Evolutionary conservation across 257 asterid species (phyloP).

Genomic region (Przewalskia tangutica): DNA sequence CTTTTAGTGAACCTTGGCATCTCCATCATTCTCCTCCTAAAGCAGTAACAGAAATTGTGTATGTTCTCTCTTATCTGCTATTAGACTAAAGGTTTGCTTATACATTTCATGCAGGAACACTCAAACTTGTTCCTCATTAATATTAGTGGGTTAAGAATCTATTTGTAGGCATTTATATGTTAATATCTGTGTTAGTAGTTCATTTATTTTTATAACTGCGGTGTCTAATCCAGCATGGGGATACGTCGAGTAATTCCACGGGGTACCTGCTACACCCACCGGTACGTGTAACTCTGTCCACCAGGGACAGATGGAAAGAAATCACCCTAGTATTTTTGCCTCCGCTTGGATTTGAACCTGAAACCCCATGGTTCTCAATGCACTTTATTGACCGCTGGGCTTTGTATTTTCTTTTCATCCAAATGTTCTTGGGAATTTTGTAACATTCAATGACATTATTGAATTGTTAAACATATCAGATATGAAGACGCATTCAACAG

Average conservation of each 20-base stretch:
- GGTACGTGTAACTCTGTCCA: too few species aligned
- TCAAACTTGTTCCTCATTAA: neutral
- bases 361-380: neutral
- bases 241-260: neutral
- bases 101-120: neutral
- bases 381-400: neutral
- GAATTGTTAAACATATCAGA: slow-evolving; percentile 24
- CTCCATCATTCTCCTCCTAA: slow-evolving; percentile 82
- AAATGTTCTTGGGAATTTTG: neutral
- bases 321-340: too few species aligned
- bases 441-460: neutral
- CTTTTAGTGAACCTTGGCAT: slow-evolving; percentile 85
- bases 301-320: too few species aligned
- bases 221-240: neutral
- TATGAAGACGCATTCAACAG: slow-evolving; percentile 87
- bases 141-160: neutral
- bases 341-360: neutral
- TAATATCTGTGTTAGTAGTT: neutral
- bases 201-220: neutral
- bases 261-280: neutral
- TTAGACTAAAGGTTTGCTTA: neutral
- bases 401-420: neutral
- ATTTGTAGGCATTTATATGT: neutral
- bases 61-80: slow-evolving; percentile 20
- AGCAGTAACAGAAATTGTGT: slow-evolving; percentile 81